Evolutionary conservation across 2,329 filamentous ascomycete genomes (phyloP).

Genomic region (Penicillium sp.): DNA sequence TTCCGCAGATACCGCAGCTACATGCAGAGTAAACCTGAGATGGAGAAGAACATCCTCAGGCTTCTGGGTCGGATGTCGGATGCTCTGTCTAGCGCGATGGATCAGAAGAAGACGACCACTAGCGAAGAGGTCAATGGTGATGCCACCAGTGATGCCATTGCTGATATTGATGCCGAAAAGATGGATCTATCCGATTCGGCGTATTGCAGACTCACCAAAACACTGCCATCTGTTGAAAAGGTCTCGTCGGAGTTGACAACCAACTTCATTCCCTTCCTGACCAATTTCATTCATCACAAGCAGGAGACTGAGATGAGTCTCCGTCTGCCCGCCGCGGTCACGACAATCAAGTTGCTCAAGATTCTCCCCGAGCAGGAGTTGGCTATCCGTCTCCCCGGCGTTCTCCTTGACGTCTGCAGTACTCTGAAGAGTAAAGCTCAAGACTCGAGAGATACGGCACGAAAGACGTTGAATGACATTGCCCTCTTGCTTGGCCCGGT

Average conservation of each 20-base stretch:
- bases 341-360: conserved; percentile 83
- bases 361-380: conserved; percentile 75
- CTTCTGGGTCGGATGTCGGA: conserved; percentile 82
- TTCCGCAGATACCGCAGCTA: conserved; percentile 83
- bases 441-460: conserved; percentile 86
- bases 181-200: conserved; percentile 32
- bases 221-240: conserved; percentile 69
- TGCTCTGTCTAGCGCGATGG: conserved; percentile 64
- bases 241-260: conserved; percentile 72
- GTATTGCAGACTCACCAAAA: conserved; percentile 60
- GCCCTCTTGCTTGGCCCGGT: conserved; percentile 76
- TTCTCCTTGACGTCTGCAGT: conserved; percentile 89
- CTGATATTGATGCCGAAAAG: conserved; percentile 33
- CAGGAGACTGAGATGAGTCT: conserved; percentile 93
- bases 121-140: conserved; percentile 25
- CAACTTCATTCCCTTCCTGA: conserved; percentile 76
- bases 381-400: conserved; percentile 73
- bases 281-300: conserved; percentile 88
- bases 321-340: conserved; percentile 85
- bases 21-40: conserved; percentile 75
- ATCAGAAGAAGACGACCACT: conserved; percentile 30
- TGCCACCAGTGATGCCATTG: conserved; percentile 21
- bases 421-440: conserved; percentile 87
- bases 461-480: conserved; percentile 85
- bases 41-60: conserved; percentile 82